A percentile compares a stretch with the other conserved stretches of the same genome.
Conservation (phyloP, 2,329 filamentous ascomycete species). For the Fusarium bactridioides region DNA sequence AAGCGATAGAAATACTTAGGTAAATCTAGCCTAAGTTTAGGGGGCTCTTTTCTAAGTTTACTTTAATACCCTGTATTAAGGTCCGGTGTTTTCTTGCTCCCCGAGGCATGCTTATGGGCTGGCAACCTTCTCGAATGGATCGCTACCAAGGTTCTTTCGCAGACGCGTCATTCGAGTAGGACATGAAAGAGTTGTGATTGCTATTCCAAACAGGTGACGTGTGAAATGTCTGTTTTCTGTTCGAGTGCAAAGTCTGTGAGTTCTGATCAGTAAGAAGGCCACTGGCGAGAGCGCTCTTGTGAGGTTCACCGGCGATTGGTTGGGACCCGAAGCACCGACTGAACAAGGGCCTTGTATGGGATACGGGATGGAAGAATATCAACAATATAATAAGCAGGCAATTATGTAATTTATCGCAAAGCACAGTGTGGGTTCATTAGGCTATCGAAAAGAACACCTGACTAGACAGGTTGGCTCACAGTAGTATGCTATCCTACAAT, state of each 20-base stretch:
- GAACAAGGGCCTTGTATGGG: no score
- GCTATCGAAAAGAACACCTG: not conserved
- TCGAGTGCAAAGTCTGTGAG: not conserved
- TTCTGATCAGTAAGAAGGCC: not conserved
- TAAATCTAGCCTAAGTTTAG: no score
- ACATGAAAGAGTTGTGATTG: not conserved
- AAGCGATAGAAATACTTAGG: no score
- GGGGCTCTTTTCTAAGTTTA: no score
- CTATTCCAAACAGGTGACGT: not conserved
- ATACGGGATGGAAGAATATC: not conserved
- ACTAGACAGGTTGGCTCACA: not conserved
- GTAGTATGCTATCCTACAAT: not conserved
- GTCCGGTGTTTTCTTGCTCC: no score
- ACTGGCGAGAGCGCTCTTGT: not conserved
- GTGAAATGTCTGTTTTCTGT: accelerated
- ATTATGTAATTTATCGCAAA: not conserved
- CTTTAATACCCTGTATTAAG: no score
- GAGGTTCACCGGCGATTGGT: not conserved
- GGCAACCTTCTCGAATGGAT: not conserved
- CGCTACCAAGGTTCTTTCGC: not conserved
- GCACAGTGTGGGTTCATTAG: not conserved
- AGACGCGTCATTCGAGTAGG: not conserved
- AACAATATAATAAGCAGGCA: no score
- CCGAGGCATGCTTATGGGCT: not conserved
- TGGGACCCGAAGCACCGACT: not conserved